phyloP scores from a whole-genome alignment of 1,284 basidiomycete genomes.

The Trametes hirsuta region DNA sequence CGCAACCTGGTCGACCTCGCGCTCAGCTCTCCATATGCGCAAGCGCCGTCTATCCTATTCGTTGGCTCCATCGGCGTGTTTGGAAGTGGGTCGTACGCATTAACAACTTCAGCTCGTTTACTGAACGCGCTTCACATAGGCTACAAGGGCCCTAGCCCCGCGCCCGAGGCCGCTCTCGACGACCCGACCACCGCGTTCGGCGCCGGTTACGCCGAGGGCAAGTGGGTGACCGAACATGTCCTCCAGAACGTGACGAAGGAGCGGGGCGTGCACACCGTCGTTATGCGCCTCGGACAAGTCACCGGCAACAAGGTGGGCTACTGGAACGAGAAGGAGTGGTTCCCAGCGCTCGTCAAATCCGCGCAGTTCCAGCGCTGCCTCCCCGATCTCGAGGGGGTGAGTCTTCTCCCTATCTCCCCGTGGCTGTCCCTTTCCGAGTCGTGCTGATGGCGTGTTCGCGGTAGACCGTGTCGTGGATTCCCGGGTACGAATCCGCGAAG shows the following conservation, averaged over 20 bases:
- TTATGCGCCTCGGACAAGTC: constrained; percentile 49
- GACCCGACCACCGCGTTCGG: constrained; percentile 33
- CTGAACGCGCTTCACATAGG: neutral
- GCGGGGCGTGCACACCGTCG: constrained; percentile 31
- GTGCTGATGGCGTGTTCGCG: neutral
- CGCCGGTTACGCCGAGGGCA: constrained; percentile 43
- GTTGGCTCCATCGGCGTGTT: constrained; percentile 38
- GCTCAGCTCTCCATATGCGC: constrained; percentile 24
- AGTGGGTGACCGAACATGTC: constrained; percentile 43
- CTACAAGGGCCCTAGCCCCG: constrained; percentile 7
- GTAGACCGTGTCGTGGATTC: constrained; percentile 30
- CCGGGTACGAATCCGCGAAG: constrained; percentile 24
- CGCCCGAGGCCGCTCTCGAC: constrained; percentile 17
- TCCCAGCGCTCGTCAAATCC: constrained; percentile 44
- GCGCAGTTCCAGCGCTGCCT: constrained; percentile 32
- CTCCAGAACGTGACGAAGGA: constrained; percentile 25
- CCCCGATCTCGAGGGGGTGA: constrained; percentile 28
- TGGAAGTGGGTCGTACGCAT: constrained; percentile 9
- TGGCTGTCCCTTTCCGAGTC: neutral
- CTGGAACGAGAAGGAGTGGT: constrained; percentile 50
- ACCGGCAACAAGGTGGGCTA: constrained; percentile 41
- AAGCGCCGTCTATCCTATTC: constrained; percentile 33
- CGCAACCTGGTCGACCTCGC: constrained; percentile 31
- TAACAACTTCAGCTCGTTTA: neutral
- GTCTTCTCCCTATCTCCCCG: neutral